Evolutionary conservation across 2,329 filamentous ascomycete species (phyloP).

Genomic region (Penicillium sp.): DNA sequence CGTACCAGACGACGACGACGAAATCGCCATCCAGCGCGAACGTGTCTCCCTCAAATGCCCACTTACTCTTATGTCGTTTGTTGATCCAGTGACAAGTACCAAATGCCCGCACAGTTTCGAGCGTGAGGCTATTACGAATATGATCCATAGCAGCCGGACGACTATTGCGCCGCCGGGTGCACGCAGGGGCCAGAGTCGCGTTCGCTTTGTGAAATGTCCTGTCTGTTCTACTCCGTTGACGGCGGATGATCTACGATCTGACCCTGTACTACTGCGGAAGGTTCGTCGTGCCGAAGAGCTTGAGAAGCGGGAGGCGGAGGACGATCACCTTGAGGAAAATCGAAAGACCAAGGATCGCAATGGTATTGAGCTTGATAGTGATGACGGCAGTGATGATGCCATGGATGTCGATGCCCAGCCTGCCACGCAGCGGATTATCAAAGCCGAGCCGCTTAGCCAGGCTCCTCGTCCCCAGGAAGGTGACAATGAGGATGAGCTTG

Average conservation of each 20-base stretch:
- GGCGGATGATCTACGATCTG: constrained; percentile 39
- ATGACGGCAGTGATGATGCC: constrained; percentile 25
- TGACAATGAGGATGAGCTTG: background rate
- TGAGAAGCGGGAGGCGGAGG: constrained; percentile 30
- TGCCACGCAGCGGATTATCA: constrained; percentile 9
- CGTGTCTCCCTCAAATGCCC: constrained; percentile 50
- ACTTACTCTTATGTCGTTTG: constrained; percentile 48
- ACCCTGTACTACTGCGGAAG: constrained; percentile 42
- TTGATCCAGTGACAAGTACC: constrained; percentile 49
- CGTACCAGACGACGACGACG: constrained; percentile 44
- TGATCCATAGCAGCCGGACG: constrained; percentile 40
- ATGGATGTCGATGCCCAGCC: constrained; percentile 21
- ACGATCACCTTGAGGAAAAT: constrained; percentile 29
- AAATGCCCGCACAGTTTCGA: constrained; percentile 56
- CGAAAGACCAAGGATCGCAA: constrained; percentile 13
- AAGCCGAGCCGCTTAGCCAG: constrained; percentile 13
- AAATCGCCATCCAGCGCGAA: constrained; percentile 50
- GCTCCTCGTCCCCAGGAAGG: background rate
- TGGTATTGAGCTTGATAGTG: constrained; percentile 35
- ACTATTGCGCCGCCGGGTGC: constrained; percentile 26
- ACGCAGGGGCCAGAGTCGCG: constrained; percentile 19
- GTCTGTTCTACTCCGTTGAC: constrained; percentile 44
- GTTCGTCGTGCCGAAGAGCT: constrained; percentile 37
- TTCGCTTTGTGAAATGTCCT: constrained; percentile 41
- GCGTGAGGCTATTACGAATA: constrained; percentile 45